A percentile compares a stretch with the other conserved stretches of the same genome.
phyloP scores from a whole-genome alignment of 1,284 basidiomycete species.

The Rhizoctonia solani region DNA sequence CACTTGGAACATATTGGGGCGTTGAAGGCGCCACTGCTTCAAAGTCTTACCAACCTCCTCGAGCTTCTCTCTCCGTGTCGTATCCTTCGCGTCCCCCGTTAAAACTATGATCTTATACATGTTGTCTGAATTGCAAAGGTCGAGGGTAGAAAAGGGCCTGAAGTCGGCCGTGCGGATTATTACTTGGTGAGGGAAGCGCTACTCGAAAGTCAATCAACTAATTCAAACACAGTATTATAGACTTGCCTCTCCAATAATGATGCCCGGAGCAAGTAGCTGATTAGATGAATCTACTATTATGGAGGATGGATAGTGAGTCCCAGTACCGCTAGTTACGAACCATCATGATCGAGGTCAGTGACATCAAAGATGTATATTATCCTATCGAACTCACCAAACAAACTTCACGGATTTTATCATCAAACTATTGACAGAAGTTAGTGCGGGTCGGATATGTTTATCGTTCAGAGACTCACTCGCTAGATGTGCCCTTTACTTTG shows the following conservation, averaged over 20 bases:
- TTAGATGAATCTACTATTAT: slow-evolving; percentile 52
- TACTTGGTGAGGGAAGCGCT: slow-evolving; percentile 62
- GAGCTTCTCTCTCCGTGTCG: background rate
- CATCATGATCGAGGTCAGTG: background rate
- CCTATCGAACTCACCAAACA: slow-evolving; percentile 1
- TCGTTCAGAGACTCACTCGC: background rate
- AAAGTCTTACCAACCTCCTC: background rate
- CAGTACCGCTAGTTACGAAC: slow-evolving; percentile 55
- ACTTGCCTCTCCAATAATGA: slow-evolving; percentile 54
- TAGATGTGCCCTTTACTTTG: background rate
- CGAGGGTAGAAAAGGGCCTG: slow-evolving; percentile 67
- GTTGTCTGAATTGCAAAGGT: slow-evolving; percentile 65
- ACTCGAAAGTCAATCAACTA: background rate
- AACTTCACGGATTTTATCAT: background rate
- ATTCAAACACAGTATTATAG: too few relatives aligned
- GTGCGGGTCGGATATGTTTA: background rate
- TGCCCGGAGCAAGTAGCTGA: slow-evolving; percentile 53
- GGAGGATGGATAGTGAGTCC: slow-evolving; percentile 64
- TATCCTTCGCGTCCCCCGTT: slow-evolving; percentile 53
- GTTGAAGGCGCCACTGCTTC: background rate
- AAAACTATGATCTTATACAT: slow-evolving; percentile 76
- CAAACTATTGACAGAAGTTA: background rate
- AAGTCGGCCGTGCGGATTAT: slow-evolving; percentile 67
- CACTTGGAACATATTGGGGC: background rate
- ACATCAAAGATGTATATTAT: background rate